Conservation (phyloP, 345 rosid species). For the Eucalyptus cloeziana region DNA sequence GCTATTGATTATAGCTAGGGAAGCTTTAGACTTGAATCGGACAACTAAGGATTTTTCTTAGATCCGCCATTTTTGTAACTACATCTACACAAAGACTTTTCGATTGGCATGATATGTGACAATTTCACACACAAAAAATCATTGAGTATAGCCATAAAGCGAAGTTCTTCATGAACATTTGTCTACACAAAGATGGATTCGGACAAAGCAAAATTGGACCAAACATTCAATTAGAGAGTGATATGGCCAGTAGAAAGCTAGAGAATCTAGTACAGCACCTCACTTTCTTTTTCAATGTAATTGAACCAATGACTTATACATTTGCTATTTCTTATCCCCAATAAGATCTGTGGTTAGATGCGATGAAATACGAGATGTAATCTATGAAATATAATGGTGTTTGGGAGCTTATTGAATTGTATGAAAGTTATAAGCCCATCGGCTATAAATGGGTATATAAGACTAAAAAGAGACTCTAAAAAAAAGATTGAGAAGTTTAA, state of each 20-base stretch:
- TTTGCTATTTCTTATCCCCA: too few species aligned
- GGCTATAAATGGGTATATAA: too few species aligned
- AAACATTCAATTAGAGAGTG: background rate
- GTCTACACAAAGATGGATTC: background rate
- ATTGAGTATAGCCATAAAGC: background rate
- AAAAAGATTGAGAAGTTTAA: too few species aligned
- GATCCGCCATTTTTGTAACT: background rate
- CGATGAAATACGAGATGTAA: too few species aligned
- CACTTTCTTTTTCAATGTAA: background rate
- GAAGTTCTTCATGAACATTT: background rate
- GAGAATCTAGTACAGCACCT: background rate
- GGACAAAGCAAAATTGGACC: background rate
- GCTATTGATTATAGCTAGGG: background rate
- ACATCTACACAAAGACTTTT: background rate
- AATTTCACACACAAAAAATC: background rate
- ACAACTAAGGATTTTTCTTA: background rate
- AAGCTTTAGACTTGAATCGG: too few species aligned
- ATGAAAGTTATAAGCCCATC: too few species aligned
- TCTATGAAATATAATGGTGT: too few species aligned
- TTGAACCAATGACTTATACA: too few species aligned
- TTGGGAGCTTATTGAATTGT: too few species aligned
- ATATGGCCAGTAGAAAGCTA: background rate
- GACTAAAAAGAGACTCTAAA: too few species aligned
- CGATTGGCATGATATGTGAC: background rate
- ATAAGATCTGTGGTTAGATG: too few species aligned